A percentile compares a stretch with the other conserved stretches of the same genome.
These are phyloP conservation scores for Pseudomonodictys pantanalensis DNA, from an alignment of 495 filamentous ascomycete genomes.

Conservation along the genomic window DNA sequence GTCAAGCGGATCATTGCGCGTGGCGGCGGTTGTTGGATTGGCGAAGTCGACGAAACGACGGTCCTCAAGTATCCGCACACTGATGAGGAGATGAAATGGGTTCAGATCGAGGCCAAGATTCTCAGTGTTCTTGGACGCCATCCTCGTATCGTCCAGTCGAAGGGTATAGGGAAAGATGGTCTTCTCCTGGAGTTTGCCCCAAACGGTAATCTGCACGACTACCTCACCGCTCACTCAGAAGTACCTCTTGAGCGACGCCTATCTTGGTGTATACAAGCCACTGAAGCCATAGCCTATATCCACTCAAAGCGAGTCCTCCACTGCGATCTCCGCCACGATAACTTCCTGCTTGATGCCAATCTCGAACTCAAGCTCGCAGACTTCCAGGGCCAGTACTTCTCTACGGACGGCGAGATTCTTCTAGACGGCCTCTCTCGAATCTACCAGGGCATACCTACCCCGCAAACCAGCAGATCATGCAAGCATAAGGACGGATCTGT, in stretches of 20 bases:
- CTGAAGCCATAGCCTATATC: conserved; percentile 22
- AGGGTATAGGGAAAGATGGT: conserved; percentile 6
- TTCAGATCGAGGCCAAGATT: conserved; percentile 10
- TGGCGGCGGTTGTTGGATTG: not conserved
- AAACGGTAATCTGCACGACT: conserved; percentile 16
- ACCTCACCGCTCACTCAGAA: conserved; percentile 9
- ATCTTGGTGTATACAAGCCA: conserved; percentile 14
- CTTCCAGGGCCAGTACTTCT: conserved; percentile 23
- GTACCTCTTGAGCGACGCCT: conserved; percentile 14
- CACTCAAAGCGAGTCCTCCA: conserved; percentile 20
- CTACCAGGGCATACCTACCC: conserved; percentile 22
- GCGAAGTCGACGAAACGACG: conserved; percentile 2
- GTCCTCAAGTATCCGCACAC: conserved; percentile 9
- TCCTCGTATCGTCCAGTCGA: conserved; percentile 7
- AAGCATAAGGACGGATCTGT: conserved; percentile 24
- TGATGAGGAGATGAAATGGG: conserved; percentile 11
- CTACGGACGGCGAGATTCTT: conserved; percentile 9
- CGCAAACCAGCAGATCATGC: conserved; percentile 15
- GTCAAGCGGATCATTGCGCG: not conserved
- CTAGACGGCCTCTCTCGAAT: conserved; percentile 18
- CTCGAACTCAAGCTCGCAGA: conserved; percentile 16
- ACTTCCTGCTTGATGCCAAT: conserved; percentile 12
- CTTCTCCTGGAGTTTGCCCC: conserved; percentile 18
- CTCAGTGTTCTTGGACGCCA: conserved; percentile 1
- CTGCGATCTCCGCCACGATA: conserved; percentile 19